These are phyloP conservation scores for Phytophthora cryptogea DNA, from an alignment of 352 stramenopile genomes.

Conservation along the genomic window DNA sequence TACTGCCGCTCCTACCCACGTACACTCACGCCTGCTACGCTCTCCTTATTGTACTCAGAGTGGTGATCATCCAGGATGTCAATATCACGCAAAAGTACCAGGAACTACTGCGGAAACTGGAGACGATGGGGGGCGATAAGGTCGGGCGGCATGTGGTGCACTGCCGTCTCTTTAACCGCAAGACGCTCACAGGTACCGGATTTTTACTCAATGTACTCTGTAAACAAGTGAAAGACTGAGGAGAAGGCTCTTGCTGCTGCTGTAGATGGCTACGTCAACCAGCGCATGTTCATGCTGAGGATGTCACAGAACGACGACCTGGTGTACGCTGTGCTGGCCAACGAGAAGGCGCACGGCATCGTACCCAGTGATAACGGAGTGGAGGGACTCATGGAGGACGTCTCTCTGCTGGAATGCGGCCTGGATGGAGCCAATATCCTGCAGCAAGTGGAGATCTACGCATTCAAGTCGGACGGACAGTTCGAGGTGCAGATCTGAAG, in stretches of 20 bases:
- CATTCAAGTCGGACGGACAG: constrained; percentile 87
- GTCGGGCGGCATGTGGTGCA: constrained; percentile 82
- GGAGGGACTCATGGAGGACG: constrained; percentile 75
- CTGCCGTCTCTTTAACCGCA: constrained; percentile 88
- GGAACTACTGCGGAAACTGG: constrained; percentile 84
- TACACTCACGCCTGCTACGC: neutral
- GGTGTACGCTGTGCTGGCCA: constrained; percentile 83
- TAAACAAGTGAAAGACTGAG: neutral
- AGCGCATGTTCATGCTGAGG: constrained; percentile 91
- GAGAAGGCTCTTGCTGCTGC: constrained; percentile 5
- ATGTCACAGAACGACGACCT: constrained; percentile 89
- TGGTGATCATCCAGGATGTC: constrained; percentile 80
- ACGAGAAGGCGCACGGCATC: constrained; percentile 69
- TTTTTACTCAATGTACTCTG: too few species aligned
- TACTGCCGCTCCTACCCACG: neutral
- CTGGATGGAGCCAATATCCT: constrained; percentile 86
- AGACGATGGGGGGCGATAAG: constrained; percentile 81
- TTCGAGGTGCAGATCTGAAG: constrained; percentile 59
- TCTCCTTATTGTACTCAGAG: constrained; percentile 35
- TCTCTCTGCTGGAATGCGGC: constrained; percentile 80
- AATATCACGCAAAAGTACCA: constrained; percentile 89
- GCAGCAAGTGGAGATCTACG: constrained; percentile 90
- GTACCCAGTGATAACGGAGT: constrained; percentile 73
- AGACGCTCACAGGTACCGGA: constrained; percentile 63
- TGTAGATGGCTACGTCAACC: constrained; percentile 79